phyloP scores from a whole-genome alignment of 2,329 filamentous ascomycete genomes.

The Teratosphaeria epicoccoides region DNA sequence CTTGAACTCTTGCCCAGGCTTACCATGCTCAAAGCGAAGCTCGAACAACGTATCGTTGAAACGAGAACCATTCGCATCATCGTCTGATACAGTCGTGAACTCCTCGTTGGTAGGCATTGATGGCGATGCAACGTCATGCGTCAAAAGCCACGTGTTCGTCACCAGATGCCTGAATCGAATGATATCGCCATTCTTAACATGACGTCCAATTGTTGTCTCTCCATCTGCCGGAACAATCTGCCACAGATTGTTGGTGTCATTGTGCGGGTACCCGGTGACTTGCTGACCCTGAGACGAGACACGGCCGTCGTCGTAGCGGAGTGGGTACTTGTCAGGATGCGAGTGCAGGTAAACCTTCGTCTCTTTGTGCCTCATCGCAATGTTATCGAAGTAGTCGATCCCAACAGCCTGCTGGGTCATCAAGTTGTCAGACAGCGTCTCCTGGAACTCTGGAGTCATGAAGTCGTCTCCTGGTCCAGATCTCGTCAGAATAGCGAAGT shows the following conservation, averaged over 20 bases:
- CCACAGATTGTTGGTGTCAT: conserved; percentile 99
- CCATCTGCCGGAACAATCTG: conserved; percentile 64
- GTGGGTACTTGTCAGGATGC: conserved; percentile 76
- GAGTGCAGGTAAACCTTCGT: conserved; percentile 95
- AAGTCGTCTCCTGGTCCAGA: conserved; percentile 97
- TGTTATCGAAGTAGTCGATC: conserved; percentile 81
- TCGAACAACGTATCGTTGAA: conserved; percentile 89
- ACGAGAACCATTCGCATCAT: conserved; percentile 62
- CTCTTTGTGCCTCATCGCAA: conserved; percentile 90
- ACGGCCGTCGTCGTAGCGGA: conserved; percentile 93
- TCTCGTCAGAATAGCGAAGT: conserved; percentile 77
- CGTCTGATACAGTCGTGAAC: conserved; percentile 71
- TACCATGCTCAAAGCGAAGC: conserved; percentile 78
- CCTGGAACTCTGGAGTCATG: conserved; percentile 97
- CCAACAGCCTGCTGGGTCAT: conserved; percentile 80
- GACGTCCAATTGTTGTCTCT: conserved; percentile 47
- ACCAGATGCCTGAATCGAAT: conserved; percentile 77
- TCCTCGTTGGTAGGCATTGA: conserved; percentile 97
- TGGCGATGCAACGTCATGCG: conserved; percentile 93
- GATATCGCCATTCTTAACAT: conserved; percentile 72
- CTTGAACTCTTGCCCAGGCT: conserved; percentile 73
- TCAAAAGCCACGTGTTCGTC: conserved; percentile 77
- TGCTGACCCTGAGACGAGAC: conserved; percentile 96
- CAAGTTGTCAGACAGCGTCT: conserved; percentile 86
- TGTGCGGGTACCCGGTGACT: conserved; percentile 94